Evolutionary conservation across 306 rosid species (phyloP).

Genomic region (Ceratonia siliqua): DNA sequence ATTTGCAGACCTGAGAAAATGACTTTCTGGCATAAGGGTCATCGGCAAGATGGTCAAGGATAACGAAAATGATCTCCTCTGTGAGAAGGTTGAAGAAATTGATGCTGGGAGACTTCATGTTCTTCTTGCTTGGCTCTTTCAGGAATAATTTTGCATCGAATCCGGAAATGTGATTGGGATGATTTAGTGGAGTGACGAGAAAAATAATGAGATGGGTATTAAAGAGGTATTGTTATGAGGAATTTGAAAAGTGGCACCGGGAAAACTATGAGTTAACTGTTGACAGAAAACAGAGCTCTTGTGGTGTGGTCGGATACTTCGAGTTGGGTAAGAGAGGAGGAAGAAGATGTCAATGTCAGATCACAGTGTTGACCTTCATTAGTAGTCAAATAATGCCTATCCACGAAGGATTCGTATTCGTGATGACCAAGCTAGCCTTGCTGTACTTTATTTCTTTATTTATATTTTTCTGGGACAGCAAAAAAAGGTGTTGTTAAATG

Average conservation of each 20-base stretch:
- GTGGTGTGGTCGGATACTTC: background rate
- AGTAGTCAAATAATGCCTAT: background rate
- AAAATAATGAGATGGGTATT: background rate
- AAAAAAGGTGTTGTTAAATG: background rate
- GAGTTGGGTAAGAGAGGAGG: background rate
- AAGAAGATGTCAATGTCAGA: constrained; percentile 17
- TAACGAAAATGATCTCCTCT: constrained; percentile 49
- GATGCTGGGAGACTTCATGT: constrained; percentile 8
- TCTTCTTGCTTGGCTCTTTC: background rate
- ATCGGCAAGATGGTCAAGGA: constrained; percentile 55
- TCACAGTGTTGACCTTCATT: background rate
- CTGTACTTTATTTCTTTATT: too few species aligned
- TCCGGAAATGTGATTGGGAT: too few species aligned
- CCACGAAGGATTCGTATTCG: too few species aligned
- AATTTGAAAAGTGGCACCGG: background rate
- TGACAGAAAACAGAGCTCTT: constrained; percentile 14
- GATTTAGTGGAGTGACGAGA: too few species aligned
- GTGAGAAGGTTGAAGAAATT: constrained; percentile 31
- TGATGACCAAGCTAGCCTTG: constrained; percentile 35
- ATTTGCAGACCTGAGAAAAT: constrained; percentile 60
- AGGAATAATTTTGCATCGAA: background rate
- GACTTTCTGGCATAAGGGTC: constrained; percentile 59
- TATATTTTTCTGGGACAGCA: background rate
- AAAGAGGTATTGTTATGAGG: background rate
- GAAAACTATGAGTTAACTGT: constrained; percentile 28